Evolutionary conservation across 768 basidiomycete genomes (phyloP), one percentile per base, ranked within the genome.

Genomic region (Ramaria rubella): DNA sequence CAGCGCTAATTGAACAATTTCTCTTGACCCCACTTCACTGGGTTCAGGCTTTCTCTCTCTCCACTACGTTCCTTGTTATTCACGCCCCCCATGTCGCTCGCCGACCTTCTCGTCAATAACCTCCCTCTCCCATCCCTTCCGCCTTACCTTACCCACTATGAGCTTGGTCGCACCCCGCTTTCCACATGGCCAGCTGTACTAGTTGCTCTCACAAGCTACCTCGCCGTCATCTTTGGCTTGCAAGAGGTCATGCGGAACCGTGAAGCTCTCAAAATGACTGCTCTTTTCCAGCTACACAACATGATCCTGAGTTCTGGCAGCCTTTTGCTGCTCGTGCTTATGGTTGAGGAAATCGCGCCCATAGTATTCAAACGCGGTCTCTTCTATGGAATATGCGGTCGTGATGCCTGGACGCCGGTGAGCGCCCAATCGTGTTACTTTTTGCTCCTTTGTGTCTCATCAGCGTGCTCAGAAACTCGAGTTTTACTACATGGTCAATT

Each of bases 401-500:
- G 77, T 26, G 65, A 72, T 3, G 83, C 93, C 54, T 99, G 92
- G 92, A 94, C 95, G 40, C 77, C 85, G 61, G 94, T 95, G 64
- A 66, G 88, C 81, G 15, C 45, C 52, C 38, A 38, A 42, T 49
- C 24, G 50, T 44, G 51, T 43, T 53, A 24, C 50, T n/a, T 0
- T 21, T 6, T 9, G 31, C 33, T 14, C 48, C n/a, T 19, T 26
- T 19, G 42, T 12, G 2, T 54, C 30, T 19, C 55, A 17, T 38
- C 21, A 33, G 50, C 49, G 38, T 40, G 21, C 43, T 14, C 65
- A 96, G 94, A 82, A 81, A 69, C 77, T 97, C 70, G 89, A 97
- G 74, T 87, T 94, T 67, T 97, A 90, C 77, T 98, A 99, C 77
- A 93, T 98, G 79, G 78, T 97, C 77, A 99, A 99, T 77, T 99